Evolutionary conservation across 176 grass and related monocot species (phyloP).

Genomic region (Elymus sibiricus): DNA sequence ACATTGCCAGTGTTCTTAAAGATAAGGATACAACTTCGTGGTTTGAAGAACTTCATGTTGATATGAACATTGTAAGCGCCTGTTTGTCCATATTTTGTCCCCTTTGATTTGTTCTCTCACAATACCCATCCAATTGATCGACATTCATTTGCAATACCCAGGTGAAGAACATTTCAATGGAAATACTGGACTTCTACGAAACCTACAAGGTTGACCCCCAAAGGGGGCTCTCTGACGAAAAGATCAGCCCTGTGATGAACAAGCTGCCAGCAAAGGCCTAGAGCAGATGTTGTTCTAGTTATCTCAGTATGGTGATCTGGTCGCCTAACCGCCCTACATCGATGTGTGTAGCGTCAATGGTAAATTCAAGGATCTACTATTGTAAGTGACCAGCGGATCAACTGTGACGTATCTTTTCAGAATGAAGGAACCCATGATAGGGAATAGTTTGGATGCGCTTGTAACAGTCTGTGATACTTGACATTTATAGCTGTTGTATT

Average conservation of each 20-base stretch:
- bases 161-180: slow-evolving; percentile 94
- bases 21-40: slow-evolving; percentile 83
- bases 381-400: background rate
- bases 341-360: background rate
- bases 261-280: slow-evolving; percentile 62
- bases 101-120: background rate
- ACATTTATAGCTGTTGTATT: background rate
- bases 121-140: background rate
- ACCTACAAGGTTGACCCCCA: slow-evolving; percentile 62
- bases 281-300: slow-evolving; percentile 10
- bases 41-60: slow-evolving; percentile 89
- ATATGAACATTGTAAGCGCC: slow-evolving; percentile 78
- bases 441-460: background rate
- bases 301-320: background rate
- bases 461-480: background rate
- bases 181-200: slow-evolving; percentile 91
- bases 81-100: background rate
- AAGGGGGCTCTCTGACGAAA: slow-evolving; percentile 64
- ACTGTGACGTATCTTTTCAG: background rate
- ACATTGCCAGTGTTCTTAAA: slow-evolving; percentile 79
- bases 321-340: background rate
- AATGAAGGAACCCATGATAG: background rate
- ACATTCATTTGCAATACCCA: slow-evolving; percentile 11
- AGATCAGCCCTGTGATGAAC: slow-evolving; percentile 74
- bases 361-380: background rate